Base-by-base conservation (phyloP, 1,139 yeast species). In the Pichia sp. region DNA sequence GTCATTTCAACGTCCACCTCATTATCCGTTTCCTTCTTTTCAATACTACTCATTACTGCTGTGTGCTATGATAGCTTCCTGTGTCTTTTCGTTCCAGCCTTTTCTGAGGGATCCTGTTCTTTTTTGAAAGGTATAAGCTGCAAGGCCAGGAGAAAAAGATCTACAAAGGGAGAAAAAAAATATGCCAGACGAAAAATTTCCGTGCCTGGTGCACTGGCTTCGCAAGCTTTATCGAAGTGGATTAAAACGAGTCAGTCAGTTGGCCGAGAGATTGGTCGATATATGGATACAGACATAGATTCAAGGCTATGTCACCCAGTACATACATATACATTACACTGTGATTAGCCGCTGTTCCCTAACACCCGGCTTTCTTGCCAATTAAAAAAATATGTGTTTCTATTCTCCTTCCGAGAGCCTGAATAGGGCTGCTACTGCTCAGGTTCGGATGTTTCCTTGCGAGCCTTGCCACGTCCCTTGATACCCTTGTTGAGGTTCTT, bases 401-500 rank as follows among this genome's bases (percentile, higher is more conserved):
- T 19, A 19, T 19, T 2, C 23, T 19, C 23, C 23, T 19, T 19
- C 23, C 23, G 23, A 3, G 23, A 19, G 23, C 23, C 23, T 19
- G 23, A 19, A 3, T 19, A 2, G 23, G 23, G 3, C 3, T 19
- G 23, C 23, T 19, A 19, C 23, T 19, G 19, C 19, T 81, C 87
- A 3, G 4, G 15, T 15, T 45, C 16, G 16, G 4, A 5, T 10
- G 11, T 36, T 1, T 30, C 47, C 36, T 30, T 45, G 26, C 30
- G 26, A n/a, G 47, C 26, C 16, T 36, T 34, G 5, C 97, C 97
- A 61, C 97, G 79, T 32, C 97, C 97, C 63, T 88, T 83, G 58
- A 90, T 90, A 29, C 97, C 97, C 65, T 90, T 82, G 66, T 90
- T 90, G 48, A 95, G 82, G 69, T 90, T 89, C 69, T 88, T 89